Conservation (phyloP, 2,329 filamentous ascomycete genomes). For the Colletotrichum tropicale region DNA sequence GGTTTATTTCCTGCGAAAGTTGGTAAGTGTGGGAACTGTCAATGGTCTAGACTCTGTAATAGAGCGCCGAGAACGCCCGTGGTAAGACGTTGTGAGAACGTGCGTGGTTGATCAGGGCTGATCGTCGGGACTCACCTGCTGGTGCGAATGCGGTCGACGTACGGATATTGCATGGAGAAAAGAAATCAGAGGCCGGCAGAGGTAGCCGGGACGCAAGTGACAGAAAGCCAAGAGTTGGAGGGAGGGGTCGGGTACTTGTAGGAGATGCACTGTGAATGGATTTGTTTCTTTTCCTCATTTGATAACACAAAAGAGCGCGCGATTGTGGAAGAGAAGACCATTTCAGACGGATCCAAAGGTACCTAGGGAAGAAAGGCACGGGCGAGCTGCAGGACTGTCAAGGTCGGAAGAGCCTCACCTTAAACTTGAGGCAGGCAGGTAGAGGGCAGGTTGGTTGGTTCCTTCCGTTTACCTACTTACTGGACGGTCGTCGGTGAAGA, state of each 20-base stretch:
- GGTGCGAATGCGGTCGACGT: background rate
- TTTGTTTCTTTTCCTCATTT: background rate
- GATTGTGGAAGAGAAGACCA: background rate
- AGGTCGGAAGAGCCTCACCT: background rate
- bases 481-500: background rate
- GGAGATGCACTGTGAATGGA: background rate
- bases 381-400: background rate
- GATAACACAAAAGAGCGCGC: background rate
- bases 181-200: background rate
- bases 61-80: background rate
- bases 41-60: background rate
- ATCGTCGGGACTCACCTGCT: background rate
- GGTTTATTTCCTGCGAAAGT: constrained; percentile 4
- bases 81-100: background rate
- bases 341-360: background rate
- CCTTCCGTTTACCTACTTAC: background rate
- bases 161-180: background rate
- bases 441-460: background rate
- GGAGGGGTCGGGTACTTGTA: background rate
- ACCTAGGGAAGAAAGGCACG: background rate
- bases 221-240: background rate
- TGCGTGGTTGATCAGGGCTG: background rate
- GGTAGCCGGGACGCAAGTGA: background rate
- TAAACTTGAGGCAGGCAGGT: background rate
- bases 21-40: constrained; percentile 12